These are phyloP conservation scores for Exophiala sideris DNA, from an alignment of 2,329 filamentous ascomycete species.

Conservation along the genomic window DNA sequence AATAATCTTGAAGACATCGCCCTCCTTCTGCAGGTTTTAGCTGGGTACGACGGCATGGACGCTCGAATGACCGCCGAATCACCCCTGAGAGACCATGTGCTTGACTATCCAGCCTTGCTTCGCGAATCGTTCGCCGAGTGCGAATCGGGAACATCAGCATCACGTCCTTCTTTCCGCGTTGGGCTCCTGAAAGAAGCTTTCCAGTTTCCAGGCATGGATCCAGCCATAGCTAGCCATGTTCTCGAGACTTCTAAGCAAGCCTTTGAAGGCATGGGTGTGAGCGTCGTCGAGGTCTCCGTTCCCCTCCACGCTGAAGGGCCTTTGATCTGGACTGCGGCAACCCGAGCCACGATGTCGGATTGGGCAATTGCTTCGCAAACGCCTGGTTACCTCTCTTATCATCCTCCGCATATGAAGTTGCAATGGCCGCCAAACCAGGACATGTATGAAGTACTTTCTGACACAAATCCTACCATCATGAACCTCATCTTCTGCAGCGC, in stretches of 20 bases:
- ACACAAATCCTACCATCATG: slow-evolving; percentile 43
- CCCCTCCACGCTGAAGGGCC: slow-evolving; percentile 46
- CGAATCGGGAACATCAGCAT: not conserved
- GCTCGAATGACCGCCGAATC: slow-evolving; percentile 35
- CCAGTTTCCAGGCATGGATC: slow-evolving; percentile 38
- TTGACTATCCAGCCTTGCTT: slow-evolving; percentile 31
- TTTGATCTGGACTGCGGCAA: slow-evolving; percentile 47
- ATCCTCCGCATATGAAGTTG: slow-evolving; percentile 30
- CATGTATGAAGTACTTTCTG: slow-evolving; percentile 43
- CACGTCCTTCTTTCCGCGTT: slow-evolving; percentile 28
- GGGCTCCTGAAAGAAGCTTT: slow-evolving; percentile 48
- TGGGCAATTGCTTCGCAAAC: slow-evolving; percentile 29
- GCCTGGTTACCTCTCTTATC: slow-evolving; percentile 31
- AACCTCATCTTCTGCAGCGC: slow-evolving; percentile 41
- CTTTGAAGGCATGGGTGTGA: slow-evolving; percentile 41
- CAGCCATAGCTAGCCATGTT: slow-evolving; percentile 38
- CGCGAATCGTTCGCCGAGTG: not conserved
- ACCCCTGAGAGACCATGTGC: slow-evolving; percentile 34
- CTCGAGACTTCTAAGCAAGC: slow-evolving; percentile 34
- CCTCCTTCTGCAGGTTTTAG: slow-evolving; percentile 41
- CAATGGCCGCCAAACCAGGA: slow-evolving; percentile 36
- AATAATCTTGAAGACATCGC: slow-evolving; percentile 40
- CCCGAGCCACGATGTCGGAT: slow-evolving; percentile 33
- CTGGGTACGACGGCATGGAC: slow-evolving; percentile 46
- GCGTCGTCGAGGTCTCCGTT: slow-evolving; percentile 44